Percentiles rank a stretch among this genome's conserved stretches.
phyloP scores from a whole-genome alignment of 108 stramenopile species.

The Parietichytrium sp. region DNA sequence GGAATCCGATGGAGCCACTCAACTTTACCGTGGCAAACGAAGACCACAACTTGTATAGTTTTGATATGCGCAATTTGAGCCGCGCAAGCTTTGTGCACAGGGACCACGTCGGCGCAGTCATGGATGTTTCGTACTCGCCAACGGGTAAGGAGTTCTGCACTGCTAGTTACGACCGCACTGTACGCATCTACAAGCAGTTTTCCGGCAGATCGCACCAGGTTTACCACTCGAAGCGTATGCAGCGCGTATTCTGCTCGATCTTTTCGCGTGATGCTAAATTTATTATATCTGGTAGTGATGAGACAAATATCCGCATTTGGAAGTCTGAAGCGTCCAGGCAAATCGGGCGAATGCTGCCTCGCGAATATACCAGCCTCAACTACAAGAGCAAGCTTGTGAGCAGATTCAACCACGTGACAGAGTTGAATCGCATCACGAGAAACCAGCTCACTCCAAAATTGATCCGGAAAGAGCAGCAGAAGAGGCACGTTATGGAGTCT shows the following conservation, averaged over 20 bases:
- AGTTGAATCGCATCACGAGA: slow-evolving; percentile 80
- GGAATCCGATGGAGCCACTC: slow-evolving; percentile 99
- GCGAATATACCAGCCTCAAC: slow-evolving; percentile 72
- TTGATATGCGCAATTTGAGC: slow-evolving; percentile 90
- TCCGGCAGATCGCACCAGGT: slow-evolving; percentile 75
- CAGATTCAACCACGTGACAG: slow-evolving; percentile 74
- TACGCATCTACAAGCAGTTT: slow-evolving; percentile 77
- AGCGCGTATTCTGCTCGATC: slow-evolving; percentile 88
- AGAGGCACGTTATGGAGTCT: slow-evolving; percentile 53
- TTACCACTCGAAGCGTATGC: slow-evolving; percentile 98
- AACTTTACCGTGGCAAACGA: slow-evolving; percentile 95
- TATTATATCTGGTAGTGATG: slow-evolving; percentile 90
- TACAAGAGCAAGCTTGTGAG: slow-evolving; percentile 71
- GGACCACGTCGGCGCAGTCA: slow-evolving; percentile 93
- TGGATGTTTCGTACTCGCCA: slow-evolving; percentile 86
- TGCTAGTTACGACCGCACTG: slow-evolving; percentile 88
- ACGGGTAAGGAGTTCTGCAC: slow-evolving; percentile 95
- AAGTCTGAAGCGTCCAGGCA: slow-evolving; percentile 87
- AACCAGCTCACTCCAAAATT: slow-evolving; percentile 82
- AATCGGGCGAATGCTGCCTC: slow-evolving; percentile 75
- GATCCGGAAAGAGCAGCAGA: slow-evolving; percentile 81
- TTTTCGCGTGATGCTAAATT: slow-evolving; percentile 88
- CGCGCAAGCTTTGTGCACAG: slow-evolving; percentile 85
- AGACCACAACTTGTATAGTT: slow-evolving; percentile 84
- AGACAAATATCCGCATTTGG: slow-evolving; percentile 95